Evolutionary conservation across 768 basidiomycete species (phyloP), one percentile per base, ranked within the genome.

Genomic region (Russula emetica): DNA sequence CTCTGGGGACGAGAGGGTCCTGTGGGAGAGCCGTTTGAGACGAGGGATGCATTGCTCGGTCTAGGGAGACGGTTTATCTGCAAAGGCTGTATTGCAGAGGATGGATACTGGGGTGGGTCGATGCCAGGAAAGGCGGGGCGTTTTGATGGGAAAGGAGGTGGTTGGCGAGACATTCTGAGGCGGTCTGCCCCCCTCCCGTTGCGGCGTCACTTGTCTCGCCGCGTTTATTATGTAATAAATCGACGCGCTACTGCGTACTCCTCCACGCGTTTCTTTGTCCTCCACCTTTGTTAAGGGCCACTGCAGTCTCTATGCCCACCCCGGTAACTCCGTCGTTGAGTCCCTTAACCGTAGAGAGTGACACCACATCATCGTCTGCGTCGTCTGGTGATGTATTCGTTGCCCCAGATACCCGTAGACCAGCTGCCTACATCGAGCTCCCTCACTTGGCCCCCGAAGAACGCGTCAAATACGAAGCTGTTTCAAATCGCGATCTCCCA

Each of bases 1-100:
- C 68, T 60, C 50, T 69, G 66, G 30, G 68, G 68, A 50, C 68
- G 66, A 44, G 68, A 67, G 11, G 62, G 68, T 26, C 66, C 68
- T 44, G 52, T 55, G 24, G 68, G 62, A 32, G 68, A 69, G 40
- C 62, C 56, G 16, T 50, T 57, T 44, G 62, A 59, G 54, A 62
- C 38, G 20, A 59, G 52, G 14, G 68, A 64, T 40, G 22, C 58
- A 50, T 64, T 67, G 60, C 60, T 69, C n/a, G 68, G 67, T 18
- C 67, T 58, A 20, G 66, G 58, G 24, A 61, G 58, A 18, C 68
- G 58, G 32, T 67, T 67, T 26, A 69, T 67, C 60, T 67, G 68
- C 26, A 69, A 50, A 32, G 68, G 68, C 16, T 45, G 55, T n/a
- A 60, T 67, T 30, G 50, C 30, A 11, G 67, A 32, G 53, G 63